phyloP scores from a whole-genome alignment of 768 basidiomycete species.

The Rubroboletus satanas region DNA sequence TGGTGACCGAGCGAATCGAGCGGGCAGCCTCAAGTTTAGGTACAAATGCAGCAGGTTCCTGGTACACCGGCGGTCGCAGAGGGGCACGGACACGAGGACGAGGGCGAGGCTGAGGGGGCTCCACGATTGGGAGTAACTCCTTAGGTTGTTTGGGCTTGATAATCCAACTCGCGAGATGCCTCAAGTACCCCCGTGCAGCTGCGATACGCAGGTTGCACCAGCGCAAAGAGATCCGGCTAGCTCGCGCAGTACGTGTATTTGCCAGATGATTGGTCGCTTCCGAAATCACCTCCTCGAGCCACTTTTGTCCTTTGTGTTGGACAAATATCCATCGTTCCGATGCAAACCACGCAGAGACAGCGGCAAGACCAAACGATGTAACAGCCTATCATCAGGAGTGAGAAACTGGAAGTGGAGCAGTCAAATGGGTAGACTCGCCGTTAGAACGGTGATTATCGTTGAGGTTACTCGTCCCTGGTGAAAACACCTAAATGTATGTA shows the following conservation, averaged over 20 bases:
- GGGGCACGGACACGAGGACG: constrained; percentile 10
- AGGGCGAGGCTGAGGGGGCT: constrained; percentile 18
- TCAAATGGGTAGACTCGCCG: constrained; percentile 30
- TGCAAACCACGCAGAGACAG: constrained; percentile 52
- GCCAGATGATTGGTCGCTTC: constrained; percentile 27
- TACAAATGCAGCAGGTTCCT: constrained; percentile 17
- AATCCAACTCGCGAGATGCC: constrained; percentile 24
- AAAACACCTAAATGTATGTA: constrained; percentile 11
- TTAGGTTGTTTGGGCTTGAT: constrained; percentile 20
- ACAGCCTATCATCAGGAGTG: constrained; percentile 26
- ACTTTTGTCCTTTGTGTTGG: constrained; percentile 47
- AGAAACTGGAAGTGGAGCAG: constrained; percentile 1
- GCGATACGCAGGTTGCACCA: constrained; percentile 25
- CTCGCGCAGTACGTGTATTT: constrained; percentile 25
- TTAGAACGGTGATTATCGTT: constrained; percentile 72
- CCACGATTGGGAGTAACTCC: constrained; percentile 23
- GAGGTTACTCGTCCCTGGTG: constrained; percentile 56
- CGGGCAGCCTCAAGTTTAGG: constrained; percentile 21
- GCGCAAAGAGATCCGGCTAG: constrained; percentile 20
- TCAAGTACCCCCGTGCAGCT: constrained; percentile 19
- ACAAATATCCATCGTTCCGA: constrained; percentile 49
- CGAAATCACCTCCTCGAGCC: constrained; percentile 45
- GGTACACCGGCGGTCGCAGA: constrained; percentile 14
- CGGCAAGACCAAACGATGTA: constrained; percentile 42
- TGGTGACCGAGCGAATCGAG: constrained; percentile 25